Conservation (phyloP, 78 protist genomes). For the Dictyostelium citrinum region DNA sequence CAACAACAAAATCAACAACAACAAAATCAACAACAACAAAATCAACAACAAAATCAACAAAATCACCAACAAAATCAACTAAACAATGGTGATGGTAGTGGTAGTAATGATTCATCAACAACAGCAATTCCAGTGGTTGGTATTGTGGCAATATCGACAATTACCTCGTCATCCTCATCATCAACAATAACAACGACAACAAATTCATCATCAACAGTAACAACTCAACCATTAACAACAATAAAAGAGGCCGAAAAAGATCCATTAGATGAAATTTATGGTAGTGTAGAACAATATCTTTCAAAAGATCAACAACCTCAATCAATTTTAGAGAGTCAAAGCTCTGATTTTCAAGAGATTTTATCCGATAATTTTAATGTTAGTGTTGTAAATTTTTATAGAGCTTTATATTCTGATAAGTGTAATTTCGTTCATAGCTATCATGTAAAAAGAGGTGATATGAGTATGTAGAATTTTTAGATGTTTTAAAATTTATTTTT, state of each 20-base stretch:
- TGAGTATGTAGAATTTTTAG: not conserved
- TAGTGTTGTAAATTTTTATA: constrained; percentile 50
- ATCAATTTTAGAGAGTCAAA: constrained; percentile 62
- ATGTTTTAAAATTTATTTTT: too few relatives aligned
- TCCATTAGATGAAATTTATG: constrained; percentile 66
- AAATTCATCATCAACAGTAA: not conserved
- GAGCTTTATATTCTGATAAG: constrained; percentile 52
- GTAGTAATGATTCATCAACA: not conserved
- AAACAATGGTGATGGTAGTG: not conserved
- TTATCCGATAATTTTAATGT: constrained; percentile 51
- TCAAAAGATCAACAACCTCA: constrained; percentile 19
- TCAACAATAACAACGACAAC: not conserved
- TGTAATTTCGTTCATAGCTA: constrained; percentile 57
- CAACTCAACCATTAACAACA: not conserved
- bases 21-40: not conserved
- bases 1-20: not conserved
- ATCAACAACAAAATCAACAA: not conserved
- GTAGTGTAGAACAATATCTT: constrained; percentile 27
- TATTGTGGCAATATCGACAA: not conserved
- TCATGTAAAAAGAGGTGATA: constrained; percentile 64
- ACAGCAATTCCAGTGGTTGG: not conserved
- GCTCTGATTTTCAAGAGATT: constrained; percentile 59
- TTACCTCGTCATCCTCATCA: not conserved
- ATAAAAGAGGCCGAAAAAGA: constrained; percentile 18
- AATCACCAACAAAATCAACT: not conserved